A percentile compares a stretch with the other conserved stretches of the same genome.
Evolutionary conservation across 371 early-diverging fungal genomes (phyloP).

Genomic region (Massospora cicadina): DNA sequence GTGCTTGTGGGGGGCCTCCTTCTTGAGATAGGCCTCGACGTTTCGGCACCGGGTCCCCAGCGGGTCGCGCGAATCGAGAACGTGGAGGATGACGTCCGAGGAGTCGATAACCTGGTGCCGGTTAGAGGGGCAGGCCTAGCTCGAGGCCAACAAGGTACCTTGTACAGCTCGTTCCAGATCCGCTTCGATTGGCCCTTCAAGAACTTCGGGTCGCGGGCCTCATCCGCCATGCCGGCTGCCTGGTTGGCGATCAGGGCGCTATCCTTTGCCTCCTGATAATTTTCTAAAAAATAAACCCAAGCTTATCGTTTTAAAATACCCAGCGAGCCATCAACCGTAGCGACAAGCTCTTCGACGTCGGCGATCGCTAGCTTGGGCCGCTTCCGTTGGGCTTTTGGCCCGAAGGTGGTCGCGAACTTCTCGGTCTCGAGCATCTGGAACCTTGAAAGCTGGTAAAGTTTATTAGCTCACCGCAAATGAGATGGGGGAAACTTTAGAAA

Average conservation of each 20-base stretch:
- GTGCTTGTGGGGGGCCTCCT: conserved; percentile 94
- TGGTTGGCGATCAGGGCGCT: conserved; percentile 49
- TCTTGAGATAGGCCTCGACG: conserved; percentile 81
- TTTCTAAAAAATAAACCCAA: conserved; percentile 22
- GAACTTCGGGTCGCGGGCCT: conserved; percentile 68
- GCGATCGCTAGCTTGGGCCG: conserved; percentile 62
- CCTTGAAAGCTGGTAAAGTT: conserved; percentile 47
- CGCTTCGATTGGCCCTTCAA: conserved; percentile 93
- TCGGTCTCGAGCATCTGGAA: conserved; percentile 90
- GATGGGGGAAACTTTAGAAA: not conserved
- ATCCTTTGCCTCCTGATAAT: conserved; percentile 60
- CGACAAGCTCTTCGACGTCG: conserved; percentile 68
- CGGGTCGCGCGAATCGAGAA: conserved; percentile 98
- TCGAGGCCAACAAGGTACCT: conserved; percentile 22
- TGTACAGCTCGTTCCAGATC: conserved; percentile 99
- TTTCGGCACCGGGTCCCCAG: conserved; percentile 88
- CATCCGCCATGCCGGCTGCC: conserved; percentile 45
- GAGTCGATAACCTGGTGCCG: conserved; percentile 73
- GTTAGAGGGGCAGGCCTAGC: not conserved
- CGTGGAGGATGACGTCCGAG: conserved; percentile 96
- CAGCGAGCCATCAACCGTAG: conserved; percentile 35
- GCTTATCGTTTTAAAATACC: conserved; percentile 19
- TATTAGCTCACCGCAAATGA: conserved; percentile 25
- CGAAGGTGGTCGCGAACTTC: conserved; percentile 79
- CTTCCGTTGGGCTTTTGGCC: conserved; percentile 88